phyloP scores from a whole-genome alignment of 2,329 filamentous ascomycete genomes.

The Trichoderma lentiforme region DNA sequence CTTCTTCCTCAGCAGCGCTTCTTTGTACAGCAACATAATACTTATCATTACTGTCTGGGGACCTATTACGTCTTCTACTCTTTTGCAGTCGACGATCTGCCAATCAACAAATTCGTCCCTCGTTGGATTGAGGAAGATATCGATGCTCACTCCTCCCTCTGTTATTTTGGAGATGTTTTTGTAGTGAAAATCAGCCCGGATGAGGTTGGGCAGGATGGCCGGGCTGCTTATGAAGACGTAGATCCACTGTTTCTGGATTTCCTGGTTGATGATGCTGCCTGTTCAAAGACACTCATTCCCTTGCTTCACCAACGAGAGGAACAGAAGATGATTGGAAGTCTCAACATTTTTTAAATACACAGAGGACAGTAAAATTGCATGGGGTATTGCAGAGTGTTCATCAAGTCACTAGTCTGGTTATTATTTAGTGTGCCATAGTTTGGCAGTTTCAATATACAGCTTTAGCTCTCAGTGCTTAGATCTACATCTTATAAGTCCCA shows the following conservation, averaged over 20 bases:
- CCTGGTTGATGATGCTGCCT: not conserved
- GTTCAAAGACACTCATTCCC: not conserved
- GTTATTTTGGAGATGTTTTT: not conserved
- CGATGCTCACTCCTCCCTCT: not conserved
- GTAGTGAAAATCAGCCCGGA: not conserved
- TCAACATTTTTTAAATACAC: not conserved
- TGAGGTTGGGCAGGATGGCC: not conserved
- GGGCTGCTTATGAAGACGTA: not conserved
- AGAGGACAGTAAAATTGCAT: not conserved
- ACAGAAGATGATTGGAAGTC: not conserved
- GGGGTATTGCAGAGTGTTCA: not conserved
- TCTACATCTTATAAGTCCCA: too few relatives aligned
- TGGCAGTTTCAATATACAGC: too few relatives aligned
- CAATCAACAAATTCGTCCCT: not conserved
- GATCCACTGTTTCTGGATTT: not conserved
- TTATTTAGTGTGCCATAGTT: too few relatives aligned
- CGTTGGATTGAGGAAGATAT: not conserved
- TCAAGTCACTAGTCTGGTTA: too few relatives aligned
- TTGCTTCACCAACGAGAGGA: not conserved
- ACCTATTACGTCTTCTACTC: not conserved
- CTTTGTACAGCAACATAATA: not conserved
- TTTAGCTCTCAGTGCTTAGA: too few relatives aligned
- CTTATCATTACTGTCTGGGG: not conserved
- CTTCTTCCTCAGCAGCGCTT: not conserved
- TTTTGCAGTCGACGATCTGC: not conserved